These are phyloP conservation scores for Orbilia blumenaviensis DNA, from an alignment of 2,329 filamentous ascomycete genomes.

Conservation along the genomic window DNA sequence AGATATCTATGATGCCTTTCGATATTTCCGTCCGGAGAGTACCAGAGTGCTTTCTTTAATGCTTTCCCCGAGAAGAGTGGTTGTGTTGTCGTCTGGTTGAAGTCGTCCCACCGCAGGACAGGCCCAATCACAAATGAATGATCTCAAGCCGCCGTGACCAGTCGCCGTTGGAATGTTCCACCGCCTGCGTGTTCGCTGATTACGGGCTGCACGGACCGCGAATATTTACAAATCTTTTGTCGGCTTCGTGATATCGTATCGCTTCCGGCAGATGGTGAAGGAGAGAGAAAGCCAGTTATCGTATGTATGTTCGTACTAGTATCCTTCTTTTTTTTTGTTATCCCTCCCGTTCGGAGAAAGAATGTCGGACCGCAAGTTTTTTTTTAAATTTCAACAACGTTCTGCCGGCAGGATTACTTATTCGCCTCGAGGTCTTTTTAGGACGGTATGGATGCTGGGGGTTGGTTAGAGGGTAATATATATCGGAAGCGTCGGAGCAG, in stretches of 20 bases:
- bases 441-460: neutral
- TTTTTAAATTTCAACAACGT: neutral
- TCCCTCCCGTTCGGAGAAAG: neutral
- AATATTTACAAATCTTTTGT: neutral
- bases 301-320: neutral
- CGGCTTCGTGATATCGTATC: neutral
- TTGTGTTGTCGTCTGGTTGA: conserved; percentile 23
- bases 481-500: conserved; percentile 33
- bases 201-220: conserved; percentile 21
- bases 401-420: neutral
- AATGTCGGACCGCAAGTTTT: neutral
- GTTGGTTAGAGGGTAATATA: neutral
- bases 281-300: neutral
- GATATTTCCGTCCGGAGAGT: neutral
- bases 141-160: conserved; percentile 17
- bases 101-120: conserved; percentile 17
- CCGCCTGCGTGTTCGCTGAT: conserved; percentile 30
- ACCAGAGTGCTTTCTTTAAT: neutral
- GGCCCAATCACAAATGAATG: conserved; percentile 29
- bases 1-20: too few species aligned
- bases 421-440: neutral
- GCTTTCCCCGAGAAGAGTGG: neutral
- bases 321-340: too few species aligned
- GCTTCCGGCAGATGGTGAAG: neutral
- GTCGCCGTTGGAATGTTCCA: conserved; percentile 7